Base-by-base conservation (phyloP, 2,329 filamentous ascomycete species). In the Gaeumannomyces tritici region DNA sequence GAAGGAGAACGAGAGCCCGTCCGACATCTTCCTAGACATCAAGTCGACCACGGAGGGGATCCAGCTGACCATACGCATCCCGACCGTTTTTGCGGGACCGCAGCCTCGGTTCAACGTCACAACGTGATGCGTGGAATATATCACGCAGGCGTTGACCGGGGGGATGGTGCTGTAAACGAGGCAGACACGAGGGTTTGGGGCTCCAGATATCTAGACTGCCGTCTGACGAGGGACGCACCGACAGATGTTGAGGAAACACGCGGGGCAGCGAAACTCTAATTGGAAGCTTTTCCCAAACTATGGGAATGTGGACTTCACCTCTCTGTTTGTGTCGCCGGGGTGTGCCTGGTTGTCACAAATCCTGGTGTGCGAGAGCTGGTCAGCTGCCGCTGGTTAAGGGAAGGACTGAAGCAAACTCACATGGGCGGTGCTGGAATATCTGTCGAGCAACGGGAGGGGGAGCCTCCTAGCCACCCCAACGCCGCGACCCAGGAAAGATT, bases 21-120 rank as follows among this genome's bases (percentile, higher is more conserved):
- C 81, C 2, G 82, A 84, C 68, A 78, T 84, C 31, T 84, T 80
- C 66, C 68, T 84, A 63, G 82, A 84, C 65, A 80, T 84, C 63
- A 82, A 82, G 70, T 83, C 81, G 42, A 84, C 82, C 5, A 81
- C 76, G 55, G 82, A 84, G 62, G 82, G 82, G 1, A 83, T 84
- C 66, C 82, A 84, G 70, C 70, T 84, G 61, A 83, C 79, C 29
- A 83, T 84, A 66, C 79, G 82, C 67, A 84, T 84, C 63, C 82
- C 81, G 28, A 84, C 81, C 2, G 78, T 83, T 29, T 83, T 84
- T 67, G 77, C 77, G 62, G 68, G 68, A 60, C 60, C 66, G 28
- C 64, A 65, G 58, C 70, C 73, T 3, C 71, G 72, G 59, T 68
- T 75, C 59, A 68, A 70, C 15, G 72, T 74, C 65, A 70, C 70